phyloP scores from a whole-genome alignment of 2,329 filamentous ascomycete genomes.

The Penicillium sp. region DNA sequence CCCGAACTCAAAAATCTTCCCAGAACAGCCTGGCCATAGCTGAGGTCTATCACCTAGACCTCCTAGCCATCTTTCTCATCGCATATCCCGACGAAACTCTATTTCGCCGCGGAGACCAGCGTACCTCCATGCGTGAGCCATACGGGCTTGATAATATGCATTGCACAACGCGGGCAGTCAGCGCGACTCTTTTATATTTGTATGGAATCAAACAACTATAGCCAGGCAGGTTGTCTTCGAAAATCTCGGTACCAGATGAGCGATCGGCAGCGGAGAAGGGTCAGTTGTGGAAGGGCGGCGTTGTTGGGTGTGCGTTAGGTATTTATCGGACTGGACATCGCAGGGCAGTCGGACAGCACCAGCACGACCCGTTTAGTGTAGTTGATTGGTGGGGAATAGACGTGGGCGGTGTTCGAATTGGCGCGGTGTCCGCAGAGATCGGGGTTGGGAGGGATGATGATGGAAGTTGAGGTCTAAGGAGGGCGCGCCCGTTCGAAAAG shows the following conservation, averaged over 20 bases:
- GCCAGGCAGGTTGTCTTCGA: not conserved
- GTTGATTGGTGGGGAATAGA: too few relatives aligned
- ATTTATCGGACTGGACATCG: constrained; percentile 34
- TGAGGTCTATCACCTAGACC: constrained; percentile 6
- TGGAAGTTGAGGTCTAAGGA: constrained; percentile 18
- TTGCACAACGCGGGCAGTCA: constrained; percentile 41
- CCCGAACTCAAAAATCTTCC: not conserved
- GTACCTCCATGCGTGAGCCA: constrained; percentile 93
- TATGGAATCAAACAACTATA: not conserved
- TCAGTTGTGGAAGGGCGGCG: constrained; percentile 1
- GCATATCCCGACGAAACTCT: not conserved
- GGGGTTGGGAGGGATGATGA: constrained; percentile 11
- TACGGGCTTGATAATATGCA: constrained; percentile 90
- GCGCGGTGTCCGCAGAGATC: not conserved
- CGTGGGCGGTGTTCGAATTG: not conserved
- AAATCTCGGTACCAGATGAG: constrained; percentile 6
- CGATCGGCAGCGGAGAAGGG: constrained; percentile 4
- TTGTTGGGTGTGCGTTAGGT: constrained; percentile 17
- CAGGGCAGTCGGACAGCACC: constrained; percentile 23
- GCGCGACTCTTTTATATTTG: constrained; percentile 8
- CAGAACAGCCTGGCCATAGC: not conserved
- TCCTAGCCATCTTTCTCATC: not conserved
- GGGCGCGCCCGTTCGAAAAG: constrained; percentile 37
- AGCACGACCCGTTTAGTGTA: not conserved
- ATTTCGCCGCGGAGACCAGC: constrained; percentile 3